Base-by-base conservation (phyloP, 2,329 filamentous ascomycete genomes). In the Apiospora phragmitis region DNA sequence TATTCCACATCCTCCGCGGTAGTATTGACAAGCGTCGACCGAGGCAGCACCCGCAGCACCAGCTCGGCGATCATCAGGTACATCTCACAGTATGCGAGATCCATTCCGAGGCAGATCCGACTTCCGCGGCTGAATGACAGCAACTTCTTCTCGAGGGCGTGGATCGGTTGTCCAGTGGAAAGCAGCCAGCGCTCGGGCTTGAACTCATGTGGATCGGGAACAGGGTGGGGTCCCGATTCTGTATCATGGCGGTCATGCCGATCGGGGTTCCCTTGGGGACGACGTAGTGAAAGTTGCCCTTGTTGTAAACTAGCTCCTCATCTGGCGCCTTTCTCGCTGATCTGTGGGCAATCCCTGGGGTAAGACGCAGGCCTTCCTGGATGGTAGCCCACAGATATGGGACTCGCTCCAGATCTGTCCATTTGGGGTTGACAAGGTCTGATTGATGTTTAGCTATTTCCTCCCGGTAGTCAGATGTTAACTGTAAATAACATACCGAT, bases 181-280 rank as follows among this genome's bases (percentile, higher is more conserved):
- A 51, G 29, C 16, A 70, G 43, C 69, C 69, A 70, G 29, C 69
- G 66, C 18, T 76, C 73, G 12, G 75, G 74, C 5, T 38, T 38
- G 67, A 74, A 77, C 42, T 70, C 69, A 7, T 72, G 55, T 32
- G 76, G 72, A 14, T 75, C 18, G 75, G 74, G 71, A 76, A 78
- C 1, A 79, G 69, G 8, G 75, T 74, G 68, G 77, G 55, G 65
- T 80, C 69, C 72, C 71, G 76, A 73, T 80, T 78, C 66, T 77
- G 77, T 72, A 78, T 77, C 72, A 78, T 76, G 14, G 77, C 76
- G 1, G 76, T 79, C 79, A 81, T 81, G 26, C 78, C 76, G 11
- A 80, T 77, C 1, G 77, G 77, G 1, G 79, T 81, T 32, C 69
- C 69, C 12, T 38, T 32, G 26, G 70, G 70, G 47, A 71, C 35